phyloP scores from a whole-genome alignment of 192 early-diverging fungal genomes.

The Rhizophagus sp. region DNA sequence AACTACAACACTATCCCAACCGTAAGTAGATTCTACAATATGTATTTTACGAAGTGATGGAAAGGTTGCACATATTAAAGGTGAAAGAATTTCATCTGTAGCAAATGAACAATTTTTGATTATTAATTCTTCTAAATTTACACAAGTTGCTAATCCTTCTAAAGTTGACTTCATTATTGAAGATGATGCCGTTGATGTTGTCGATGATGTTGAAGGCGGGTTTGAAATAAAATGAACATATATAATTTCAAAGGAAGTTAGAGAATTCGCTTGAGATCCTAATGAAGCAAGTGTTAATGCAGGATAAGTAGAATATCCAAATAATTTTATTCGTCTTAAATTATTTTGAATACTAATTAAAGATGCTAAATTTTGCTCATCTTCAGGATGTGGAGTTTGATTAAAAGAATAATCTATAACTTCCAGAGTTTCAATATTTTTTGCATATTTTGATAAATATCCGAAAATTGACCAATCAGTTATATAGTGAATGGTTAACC shows the following conservation, averaged over 20 bases:
- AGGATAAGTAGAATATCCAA: constrained; percentile 23
- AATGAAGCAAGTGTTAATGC: neutral
- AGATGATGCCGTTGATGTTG: too few species aligned
- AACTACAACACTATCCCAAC: constrained; percentile 27
- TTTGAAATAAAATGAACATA: constrained; percentile 27
- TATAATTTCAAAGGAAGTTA: constrained; percentile 23
- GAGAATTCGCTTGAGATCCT: neutral
- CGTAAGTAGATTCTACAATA: constrained; percentile 28
- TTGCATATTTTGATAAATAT: constrained; percentile 20
- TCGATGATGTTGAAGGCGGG: neutral
- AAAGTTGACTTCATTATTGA: neutral
- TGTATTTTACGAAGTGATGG: constrained; percentile 26
- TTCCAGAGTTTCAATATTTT: constrained; percentile 27
- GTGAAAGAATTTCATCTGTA: constrained; percentile 8
- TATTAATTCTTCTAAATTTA: constrained; percentile 16
- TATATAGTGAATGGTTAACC: constrained; percentile 21
- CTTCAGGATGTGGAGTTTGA: constrained; percentile 17
- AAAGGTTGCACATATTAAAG: constrained; percentile 14
- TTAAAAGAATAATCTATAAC: constrained; percentile 25
- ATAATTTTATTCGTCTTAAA: constrained; percentile 17
- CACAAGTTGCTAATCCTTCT: constrained; percentile 15
- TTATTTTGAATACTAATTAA: constrained; percentile 23
- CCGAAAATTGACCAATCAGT: constrained; percentile 28
- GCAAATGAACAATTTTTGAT: constrained; percentile 18
- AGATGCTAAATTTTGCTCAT: constrained; percentile 26